Evolutionary conservation across 495 filamentous ascomycete genomes (phyloP).

Genomic region (Penicillium alfredii): DNA sequence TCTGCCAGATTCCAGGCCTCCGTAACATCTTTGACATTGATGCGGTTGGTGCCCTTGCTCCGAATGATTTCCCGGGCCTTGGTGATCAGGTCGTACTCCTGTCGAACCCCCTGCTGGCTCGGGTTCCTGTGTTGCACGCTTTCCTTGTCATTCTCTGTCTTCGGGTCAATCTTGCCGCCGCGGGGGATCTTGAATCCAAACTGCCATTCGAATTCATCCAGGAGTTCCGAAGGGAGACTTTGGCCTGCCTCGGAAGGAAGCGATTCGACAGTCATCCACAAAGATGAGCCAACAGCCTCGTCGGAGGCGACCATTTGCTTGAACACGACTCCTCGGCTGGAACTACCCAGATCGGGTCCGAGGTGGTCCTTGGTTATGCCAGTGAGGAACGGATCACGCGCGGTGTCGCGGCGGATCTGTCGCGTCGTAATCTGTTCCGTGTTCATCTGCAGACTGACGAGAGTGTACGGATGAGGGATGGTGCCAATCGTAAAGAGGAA

Average conservation of each 20-base stretch:
- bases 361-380: conserved; percentile 67
- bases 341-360: conserved; percentile 52
- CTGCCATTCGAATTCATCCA: conserved; percentile 74
- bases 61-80: conserved; percentile 51
- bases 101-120: conserved; percentile 38
- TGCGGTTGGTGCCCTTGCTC: conserved; percentile 23
- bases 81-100: conserved; percentile 59
- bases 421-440: conserved; percentile 52
- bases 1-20: conserved; percentile 95
- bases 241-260: conserved; percentile 38
- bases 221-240: conserved; percentile 34
- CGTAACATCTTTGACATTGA: conserved; percentile 52
- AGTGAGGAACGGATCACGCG: conserved; percentile 75
- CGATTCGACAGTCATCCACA: conserved; percentile 79
- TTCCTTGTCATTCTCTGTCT: conserved; percentile 47
- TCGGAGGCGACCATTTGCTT: conserved; percentile 77
- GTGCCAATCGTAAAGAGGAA: conserved; percentile 73
- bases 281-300: conserved; percentile 48
- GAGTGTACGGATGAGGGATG: conserved; percentile 86
- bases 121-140: conserved; percentile 38
- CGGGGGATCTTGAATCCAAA: conserved; percentile 78
- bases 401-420: conserved; percentile 67
- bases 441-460: conserved; percentile 53
- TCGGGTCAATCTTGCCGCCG: conserved; percentile 43
- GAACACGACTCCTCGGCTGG: conserved; percentile 60